These are phyloP conservation scores for Ciborinia camelliae DNA, from an alignment of 2,329 filamentous ascomycete genomes.

Conservation along the genomic window DNA sequence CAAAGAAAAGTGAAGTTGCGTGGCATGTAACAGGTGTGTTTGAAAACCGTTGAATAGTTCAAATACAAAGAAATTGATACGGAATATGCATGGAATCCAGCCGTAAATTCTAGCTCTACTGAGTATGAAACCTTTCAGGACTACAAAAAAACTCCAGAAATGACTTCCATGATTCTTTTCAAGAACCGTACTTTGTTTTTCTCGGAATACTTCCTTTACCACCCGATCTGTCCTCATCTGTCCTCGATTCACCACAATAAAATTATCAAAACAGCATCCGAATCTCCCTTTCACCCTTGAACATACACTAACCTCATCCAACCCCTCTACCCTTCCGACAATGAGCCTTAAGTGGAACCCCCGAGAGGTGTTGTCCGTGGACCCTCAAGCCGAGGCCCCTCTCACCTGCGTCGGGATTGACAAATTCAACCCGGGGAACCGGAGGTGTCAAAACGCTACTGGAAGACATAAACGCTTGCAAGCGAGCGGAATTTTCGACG, in stretches of 20 bases:
- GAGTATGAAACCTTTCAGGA: background rate
- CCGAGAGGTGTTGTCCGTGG: background rate
- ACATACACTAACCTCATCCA: background rate
- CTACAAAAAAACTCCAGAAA: background rate
- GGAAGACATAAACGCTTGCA: background rate
- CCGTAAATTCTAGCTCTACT: background rate
- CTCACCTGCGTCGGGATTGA: background rate
- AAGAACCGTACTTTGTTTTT: too few relatives aligned
- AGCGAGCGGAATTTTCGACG: background rate
- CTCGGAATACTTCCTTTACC: background rate
- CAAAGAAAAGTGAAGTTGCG: background rate
- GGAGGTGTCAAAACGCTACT: background rate
- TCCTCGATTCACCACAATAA: background rate
- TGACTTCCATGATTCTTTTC: background rate
- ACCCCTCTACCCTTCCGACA: background rate
- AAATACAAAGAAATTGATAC: background rate
- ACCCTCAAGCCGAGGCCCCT: background rate
- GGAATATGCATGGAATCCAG: background rate
- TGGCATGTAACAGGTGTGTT: background rate
- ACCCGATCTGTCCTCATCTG: background rate
- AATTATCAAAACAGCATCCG: background rate
- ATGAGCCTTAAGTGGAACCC: background rate
- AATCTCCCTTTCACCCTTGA: background rate
- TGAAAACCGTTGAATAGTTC: too few relatives aligned
- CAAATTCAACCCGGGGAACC: background rate